Percentiles rank a stretch among this genome's conserved stretches.
Conservation (phyloP, 1,139 yeast genomes). For the Suhomyces terraborum region DNA sequence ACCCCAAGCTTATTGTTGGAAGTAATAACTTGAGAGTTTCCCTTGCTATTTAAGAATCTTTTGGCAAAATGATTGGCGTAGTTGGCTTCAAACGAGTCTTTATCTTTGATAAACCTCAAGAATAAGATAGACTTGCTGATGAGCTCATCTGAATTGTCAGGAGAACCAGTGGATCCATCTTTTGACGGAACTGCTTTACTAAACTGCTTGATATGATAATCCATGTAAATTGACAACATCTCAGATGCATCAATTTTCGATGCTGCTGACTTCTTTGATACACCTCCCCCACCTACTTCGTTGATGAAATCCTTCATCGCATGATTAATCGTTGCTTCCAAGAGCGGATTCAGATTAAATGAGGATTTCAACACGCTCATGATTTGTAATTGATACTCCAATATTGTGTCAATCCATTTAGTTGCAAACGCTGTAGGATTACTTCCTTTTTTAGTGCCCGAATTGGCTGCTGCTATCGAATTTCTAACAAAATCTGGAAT, state of each 20-base stretch:
- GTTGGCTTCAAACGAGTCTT: slow-evolving; percentile 83
- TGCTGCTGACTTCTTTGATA: slow-evolving; percentile 1
- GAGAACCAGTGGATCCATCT: slow-evolving; percentile 24
- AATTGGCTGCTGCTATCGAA: slow-evolving; percentile 14
- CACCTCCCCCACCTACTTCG: slow-evolving; percentile 18
- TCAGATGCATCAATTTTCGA: slow-evolving; percentile 59
- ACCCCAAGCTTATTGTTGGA: slow-evolving; percentile 33
- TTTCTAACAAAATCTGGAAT: slow-evolving; percentile 34
- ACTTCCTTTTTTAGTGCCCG: slow-evolving; percentile 21
- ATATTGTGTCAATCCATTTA: slow-evolving; percentile 67
- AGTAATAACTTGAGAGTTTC: slow-evolving; percentile 20
- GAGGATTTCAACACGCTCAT: slow-evolving; percentile 48
- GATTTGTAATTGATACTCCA: slow-evolving; percentile 56
- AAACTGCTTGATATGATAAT: slow-evolving; percentile 65
- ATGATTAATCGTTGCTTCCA: slow-evolving; percentile 59
- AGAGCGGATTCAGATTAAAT: slow-evolving; percentile 49
- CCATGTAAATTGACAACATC: slow-evolving; percentile 72
- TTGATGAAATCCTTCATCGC: slow-evolving; percentile 69
- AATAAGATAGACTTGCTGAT: slow-evolving; percentile 60
- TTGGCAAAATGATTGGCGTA: slow-evolving; percentile 91
- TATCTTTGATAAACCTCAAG: slow-evolving; percentile 73
- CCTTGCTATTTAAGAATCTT: slow-evolving; percentile 62
- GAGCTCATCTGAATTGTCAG: slow-evolving; percentile 55
- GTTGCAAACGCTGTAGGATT: slow-evolving; percentile 54
- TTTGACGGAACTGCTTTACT: slow-evolving; percentile 36